Base-by-base conservation (phyloP, 495 filamentous ascomycete genomes). In the Aspergillus haitiensis region DNA sequence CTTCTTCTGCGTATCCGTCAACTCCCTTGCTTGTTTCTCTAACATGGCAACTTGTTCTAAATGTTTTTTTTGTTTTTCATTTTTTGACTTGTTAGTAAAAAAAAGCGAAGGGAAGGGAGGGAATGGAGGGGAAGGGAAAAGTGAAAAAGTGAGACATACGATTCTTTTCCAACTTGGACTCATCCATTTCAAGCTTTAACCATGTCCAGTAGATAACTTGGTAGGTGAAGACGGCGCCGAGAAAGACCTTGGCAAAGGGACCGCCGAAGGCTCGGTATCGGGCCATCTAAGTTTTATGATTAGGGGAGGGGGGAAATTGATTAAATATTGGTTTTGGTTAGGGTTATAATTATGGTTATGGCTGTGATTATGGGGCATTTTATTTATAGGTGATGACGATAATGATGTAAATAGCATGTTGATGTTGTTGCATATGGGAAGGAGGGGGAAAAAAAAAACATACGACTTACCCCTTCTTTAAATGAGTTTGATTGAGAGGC, bases 151-250 rank as follows among this genome's bases (percentile, higher is more conserved):
- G 36, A 34, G 34, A 77, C 73, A 34, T 69, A 84, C 81, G 70
- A 58, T 80, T 80, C 68, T 84, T 85, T 46, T 87, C 78, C 10
- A 79, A 74, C 73, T 85, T 89, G 33, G 80, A 75, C 70, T 92
- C 90, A 59, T 90, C 79, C 55, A 78, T 81, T 75, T 97, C 93
- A n/a, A 98, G 77, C 74, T 90, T 94, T 72, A 84, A 59, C 94
- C 93, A 98, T 18, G 78, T 74, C 83, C 84, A 95, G 73, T 97
- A 96, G 27, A 84, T 72, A 9, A 90, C 66, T 71, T 98, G 94
- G 75, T 96, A 98, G 0, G 88, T 90, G 72, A 96, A 88, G 21
- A 97, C 78, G 12, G 92, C 90, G 52, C 92, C 86, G 8, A 97
- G 81, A 66, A 96, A 88, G 59, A 89, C 87, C 74, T 97, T 98